A percentile compares a stretch with the other conserved stretches of the same genome.
phyloP scores from a whole-genome alignment of 495 filamentous ascomycete species.

The Penicillium pulvis region DNA sequence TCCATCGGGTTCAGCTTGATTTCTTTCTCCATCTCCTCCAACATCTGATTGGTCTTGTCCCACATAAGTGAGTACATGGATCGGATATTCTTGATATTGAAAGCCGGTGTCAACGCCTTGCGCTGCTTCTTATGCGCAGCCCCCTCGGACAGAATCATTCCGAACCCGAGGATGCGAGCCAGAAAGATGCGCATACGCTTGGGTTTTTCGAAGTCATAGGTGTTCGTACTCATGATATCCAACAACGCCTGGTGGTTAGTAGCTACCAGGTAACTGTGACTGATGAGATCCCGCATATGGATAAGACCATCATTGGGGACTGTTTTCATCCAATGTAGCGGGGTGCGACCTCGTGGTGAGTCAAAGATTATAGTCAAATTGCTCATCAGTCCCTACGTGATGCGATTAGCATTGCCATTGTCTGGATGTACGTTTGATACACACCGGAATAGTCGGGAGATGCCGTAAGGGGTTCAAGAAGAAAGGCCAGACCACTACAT shows the following conservation, averaged over 20 bases:
- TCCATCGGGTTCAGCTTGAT: slow-evolving; percentile 38
- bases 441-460: slow-evolving; percentile 60
- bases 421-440: slow-evolving; percentile 12
- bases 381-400: slow-evolving; percentile 51
- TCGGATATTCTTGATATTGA: slow-evolving; percentile 79
- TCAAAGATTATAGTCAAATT: slow-evolving; percentile 57
- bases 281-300: slow-evolving; percentile 58
- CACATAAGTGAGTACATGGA: slow-evolving; percentile 83
- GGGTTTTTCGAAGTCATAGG: slow-evolving; percentile 57
- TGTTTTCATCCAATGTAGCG: slow-evolving; percentile 67
- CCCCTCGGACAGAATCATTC: slow-evolving; percentile 79
- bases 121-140: slow-evolving; percentile 74
- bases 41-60: slow-evolving; percentile 52
- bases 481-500: slow-evolving; percentile 65
- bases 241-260: slow-evolving; percentile 50
- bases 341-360: slow-evolving; percentile 61
- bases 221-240: slow-evolving; percentile 58
- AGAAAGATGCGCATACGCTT: slow-evolving; percentile 52
- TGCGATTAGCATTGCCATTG: slow-evolving; percentile 1
- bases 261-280: slow-evolving; percentile 35
- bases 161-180: slow-evolving; percentile 71
- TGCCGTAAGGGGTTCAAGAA: slow-evolving; percentile 70
- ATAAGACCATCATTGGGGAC: slow-evolving; percentile 90
- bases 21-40: slow-evolving; percentile 44
- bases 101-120: slow-evolving; percentile 78